Conservation (phyloP, 345 rosid genomes). For the Atalantia buxifolia region DNA sequence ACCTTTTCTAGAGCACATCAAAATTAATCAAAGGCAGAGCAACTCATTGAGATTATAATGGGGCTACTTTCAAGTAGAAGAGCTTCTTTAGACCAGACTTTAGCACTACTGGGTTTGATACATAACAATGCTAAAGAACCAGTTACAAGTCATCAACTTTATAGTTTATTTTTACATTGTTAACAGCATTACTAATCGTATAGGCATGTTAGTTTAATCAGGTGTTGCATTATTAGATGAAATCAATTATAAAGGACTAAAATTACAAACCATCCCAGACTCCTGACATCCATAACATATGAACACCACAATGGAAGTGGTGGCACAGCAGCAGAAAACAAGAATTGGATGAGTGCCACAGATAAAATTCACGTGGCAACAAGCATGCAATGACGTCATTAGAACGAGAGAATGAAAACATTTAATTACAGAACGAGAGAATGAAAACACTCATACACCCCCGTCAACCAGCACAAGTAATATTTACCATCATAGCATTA, state of each 20-base stretch:
- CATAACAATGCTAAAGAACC: background rate
- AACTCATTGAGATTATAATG: background rate
- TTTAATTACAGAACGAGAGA: background rate
- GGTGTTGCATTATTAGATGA: background rate
- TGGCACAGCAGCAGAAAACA: background rate
- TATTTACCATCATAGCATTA: background rate
- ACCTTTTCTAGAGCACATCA: background rate
- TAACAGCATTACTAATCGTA: background rate
- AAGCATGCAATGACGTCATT: background rate
- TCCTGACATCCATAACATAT: background rate
- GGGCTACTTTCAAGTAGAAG: background rate
- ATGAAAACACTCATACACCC: background rate
- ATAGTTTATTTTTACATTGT: background rate
- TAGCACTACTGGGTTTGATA: background rate
- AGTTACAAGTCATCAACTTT: background rate
- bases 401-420: background rate
- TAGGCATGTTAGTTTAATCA: background rate
- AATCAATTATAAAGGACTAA: background rate
- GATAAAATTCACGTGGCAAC: background rate
- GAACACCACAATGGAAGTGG: background rate
- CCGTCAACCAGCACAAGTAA: background rate
- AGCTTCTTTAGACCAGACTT: background rate
- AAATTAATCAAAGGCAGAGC: background rate
- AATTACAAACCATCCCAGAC: background rate
- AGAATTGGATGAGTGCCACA: background rate